Conservation (phyloP, 2,329 filamentous ascomycete species). For the Aspergillus versicolor region DNA sequence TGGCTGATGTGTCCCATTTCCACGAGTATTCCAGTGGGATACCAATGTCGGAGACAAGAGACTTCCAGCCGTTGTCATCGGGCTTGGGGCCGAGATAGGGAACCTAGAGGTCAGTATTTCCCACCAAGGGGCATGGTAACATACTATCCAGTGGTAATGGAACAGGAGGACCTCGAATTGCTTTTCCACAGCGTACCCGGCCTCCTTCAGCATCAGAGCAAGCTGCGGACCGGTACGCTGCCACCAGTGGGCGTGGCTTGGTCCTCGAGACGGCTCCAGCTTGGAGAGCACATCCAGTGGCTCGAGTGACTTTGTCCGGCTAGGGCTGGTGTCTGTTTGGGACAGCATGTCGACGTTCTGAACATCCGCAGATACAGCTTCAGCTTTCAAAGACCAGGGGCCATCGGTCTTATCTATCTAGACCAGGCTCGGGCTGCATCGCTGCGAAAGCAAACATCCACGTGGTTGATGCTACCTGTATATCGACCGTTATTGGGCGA, state of each 20-base stretch:
- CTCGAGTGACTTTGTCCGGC: not conserved
- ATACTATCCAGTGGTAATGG: conserved; percentile 17
- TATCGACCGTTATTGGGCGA: not conserved
- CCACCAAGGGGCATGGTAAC: not conserved
- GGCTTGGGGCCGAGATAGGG: not conserved
- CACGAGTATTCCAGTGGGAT: conserved; percentile 20
- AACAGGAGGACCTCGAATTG: conserved; percentile 20
- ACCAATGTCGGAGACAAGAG: conserved; percentile 11
- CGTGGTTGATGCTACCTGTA: not conserved
- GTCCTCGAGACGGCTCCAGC: not conserved
- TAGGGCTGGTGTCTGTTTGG: not conserved
- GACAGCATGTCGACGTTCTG: not conserved
- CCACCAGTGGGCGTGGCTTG: conserved; percentile 16
- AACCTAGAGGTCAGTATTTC: not conserved
- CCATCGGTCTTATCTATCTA: not conserved
- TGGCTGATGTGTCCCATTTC: conserved; percentile 18
- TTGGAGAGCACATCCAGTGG: not conserved
- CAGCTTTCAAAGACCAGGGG: not conserved
- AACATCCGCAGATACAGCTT: no score
- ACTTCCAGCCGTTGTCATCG: not conserved
- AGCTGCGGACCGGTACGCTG: conserved; percentile 14
- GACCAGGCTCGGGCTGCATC: not conserved
- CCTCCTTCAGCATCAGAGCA: conserved; percentile 13
- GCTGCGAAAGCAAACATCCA: not conserved
- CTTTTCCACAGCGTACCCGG: conserved; percentile 13